Base-by-base conservation (phyloP, 78 protist genomes). In the Dictyostelium capitatum region DNA sequence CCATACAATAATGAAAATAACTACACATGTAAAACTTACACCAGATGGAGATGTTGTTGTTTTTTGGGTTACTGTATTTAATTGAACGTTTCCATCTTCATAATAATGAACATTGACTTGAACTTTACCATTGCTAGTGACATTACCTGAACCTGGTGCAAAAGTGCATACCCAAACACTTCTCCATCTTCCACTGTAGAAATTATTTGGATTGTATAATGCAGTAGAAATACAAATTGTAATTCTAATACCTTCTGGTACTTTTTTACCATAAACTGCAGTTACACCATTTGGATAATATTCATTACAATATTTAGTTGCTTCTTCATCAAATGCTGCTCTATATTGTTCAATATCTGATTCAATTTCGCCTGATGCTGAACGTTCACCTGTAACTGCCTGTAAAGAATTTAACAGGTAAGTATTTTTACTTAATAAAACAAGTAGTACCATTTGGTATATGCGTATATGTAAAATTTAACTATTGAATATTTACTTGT, bases 1-100 rank as follows among this genome's bases (percentile, higher is more conserved):
- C n/a, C n/a, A n/a, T n/a, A n/a, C n/a, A n/a, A n/a, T n/a, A n/a
- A n/a, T n/a, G n/a, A n/a, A n/a, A n/a, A n/a, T n/a, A n/a, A n/a
- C n/a, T n/a, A n/a, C n/a, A n/a, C n/a, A n/a, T n/a, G n/a, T n/a
- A n/a, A n/a, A n/a, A 65, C 73, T 65, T 65, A 65, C 73, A 65
- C 74, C 62, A 46, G 91, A 48, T 25, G 92, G 69, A 8, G 94
- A 32, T 11, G 91, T 74, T 41, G 84, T 56, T 47, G 70, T 46
- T 65, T 80, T 94, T n/a, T 59, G 59, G 80, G 94, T 85, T 70
- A 53, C 48, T 10, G 97, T 87, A 53, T 87, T 96, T 32, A 96
- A 70, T 80, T 96, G 97, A 25, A 96, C 97, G 54, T 96, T 96
- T 48, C 97, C 97, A 62, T 92, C 97, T 41, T 83, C 95, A 73